Evolutionary conservation across 2,329 filamentous ascomycete species (phyloP).

Genomic region (Chaetomium sp.): DNA sequence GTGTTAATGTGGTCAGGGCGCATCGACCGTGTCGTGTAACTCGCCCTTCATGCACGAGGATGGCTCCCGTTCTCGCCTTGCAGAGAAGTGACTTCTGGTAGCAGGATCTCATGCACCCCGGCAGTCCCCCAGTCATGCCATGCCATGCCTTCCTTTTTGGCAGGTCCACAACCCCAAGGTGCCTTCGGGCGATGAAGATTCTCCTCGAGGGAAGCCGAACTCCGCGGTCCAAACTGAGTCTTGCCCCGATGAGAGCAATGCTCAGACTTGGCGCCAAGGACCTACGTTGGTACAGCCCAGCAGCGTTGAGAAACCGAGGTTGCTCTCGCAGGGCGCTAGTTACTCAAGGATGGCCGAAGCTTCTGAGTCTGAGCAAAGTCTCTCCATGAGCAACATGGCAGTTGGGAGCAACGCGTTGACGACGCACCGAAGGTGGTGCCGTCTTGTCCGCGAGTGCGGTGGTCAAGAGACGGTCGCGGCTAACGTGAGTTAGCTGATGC

Average conservation of each 20-base stretch:
- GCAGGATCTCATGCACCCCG: not conserved
- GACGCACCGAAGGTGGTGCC: not conserved
- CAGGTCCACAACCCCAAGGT: not conserved
- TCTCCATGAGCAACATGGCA: not conserved
- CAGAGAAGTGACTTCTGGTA: not conserved
- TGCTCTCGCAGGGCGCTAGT: not conserved
- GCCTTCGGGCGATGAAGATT: not conserved
- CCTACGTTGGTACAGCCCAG: not conserved
- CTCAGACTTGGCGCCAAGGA: not conserved
- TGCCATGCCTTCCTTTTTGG: not conserved
- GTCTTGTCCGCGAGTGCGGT: not conserved
- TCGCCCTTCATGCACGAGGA: not conserved
- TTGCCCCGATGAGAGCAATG: not conserved
- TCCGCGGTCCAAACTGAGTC: not conserved
- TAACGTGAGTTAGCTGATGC: not conserved
- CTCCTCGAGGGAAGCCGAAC: not conserved
- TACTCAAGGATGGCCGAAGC: not conserved
- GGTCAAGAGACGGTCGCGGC: not conserved
- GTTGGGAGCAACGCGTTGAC: not conserved
- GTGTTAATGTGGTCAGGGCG: conserved; percentile 1
- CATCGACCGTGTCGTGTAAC: not conserved
- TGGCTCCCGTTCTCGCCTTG: not conserved
- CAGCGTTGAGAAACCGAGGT: not conserved
- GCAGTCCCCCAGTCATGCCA: not conserved
- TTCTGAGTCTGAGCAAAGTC: not conserved